Conservation (phyloP, 192 early-diverging fungal genomes). For the Tieghemiomyces parasiticus region DNA sequence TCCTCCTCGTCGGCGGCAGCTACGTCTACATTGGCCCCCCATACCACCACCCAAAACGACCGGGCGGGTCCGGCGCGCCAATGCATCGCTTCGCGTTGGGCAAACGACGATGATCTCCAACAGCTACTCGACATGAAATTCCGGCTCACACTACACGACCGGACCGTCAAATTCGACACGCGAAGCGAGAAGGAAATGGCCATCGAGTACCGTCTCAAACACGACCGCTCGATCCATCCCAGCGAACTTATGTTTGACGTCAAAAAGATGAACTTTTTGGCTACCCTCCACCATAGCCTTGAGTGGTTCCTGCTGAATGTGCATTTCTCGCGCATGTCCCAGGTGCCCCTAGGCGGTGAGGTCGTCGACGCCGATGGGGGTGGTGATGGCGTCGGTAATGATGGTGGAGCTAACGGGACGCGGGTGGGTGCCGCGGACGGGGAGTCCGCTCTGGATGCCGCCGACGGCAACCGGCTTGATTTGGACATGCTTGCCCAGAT, state of each 20-base stretch:
- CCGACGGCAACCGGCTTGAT: background rate
- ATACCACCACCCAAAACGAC: too few species aligned
- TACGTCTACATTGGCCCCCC: too few species aligned
- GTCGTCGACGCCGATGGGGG: background rate
- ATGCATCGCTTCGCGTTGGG: slow-evolving; percentile 39
- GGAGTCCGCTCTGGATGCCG: slow-evolving; percentile 12
- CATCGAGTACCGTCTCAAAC: slow-evolving; percentile 60
- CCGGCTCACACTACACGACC: slow-evolving; percentile 16
- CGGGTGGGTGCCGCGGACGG: slow-evolving; percentile 32
- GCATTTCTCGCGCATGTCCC: slow-evolving; percentile 1
- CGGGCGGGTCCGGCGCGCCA: background rate
- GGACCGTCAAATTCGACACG: background rate
- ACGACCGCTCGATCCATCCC: slow-evolving; percentile 55
- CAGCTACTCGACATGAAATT: slow-evolving; percentile 35
- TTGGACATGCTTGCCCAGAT: slow-evolving; percentile 6
- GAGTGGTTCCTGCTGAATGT: slow-evolving; percentile 36
- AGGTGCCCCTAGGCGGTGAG: background rate
- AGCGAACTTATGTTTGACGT: slow-evolving; percentile 77
- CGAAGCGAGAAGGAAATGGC: slow-evolving; percentile 49
- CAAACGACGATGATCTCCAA: slow-evolving; percentile 37
- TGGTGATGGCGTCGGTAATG: slow-evolving; percentile 13
- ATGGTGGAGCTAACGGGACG: slow-evolving; percentile 25
- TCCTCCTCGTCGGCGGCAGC: background rate
- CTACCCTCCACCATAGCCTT: slow-evolving; percentile 67
- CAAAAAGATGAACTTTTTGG: slow-evolving; percentile 54